Percentiles rank a stretch among this genome's conserved stretches.
Evolutionary conservation across 2,329 filamentous ascomycete species (phyloP).

Genomic region (Fusarium sublunatum): DNA sequence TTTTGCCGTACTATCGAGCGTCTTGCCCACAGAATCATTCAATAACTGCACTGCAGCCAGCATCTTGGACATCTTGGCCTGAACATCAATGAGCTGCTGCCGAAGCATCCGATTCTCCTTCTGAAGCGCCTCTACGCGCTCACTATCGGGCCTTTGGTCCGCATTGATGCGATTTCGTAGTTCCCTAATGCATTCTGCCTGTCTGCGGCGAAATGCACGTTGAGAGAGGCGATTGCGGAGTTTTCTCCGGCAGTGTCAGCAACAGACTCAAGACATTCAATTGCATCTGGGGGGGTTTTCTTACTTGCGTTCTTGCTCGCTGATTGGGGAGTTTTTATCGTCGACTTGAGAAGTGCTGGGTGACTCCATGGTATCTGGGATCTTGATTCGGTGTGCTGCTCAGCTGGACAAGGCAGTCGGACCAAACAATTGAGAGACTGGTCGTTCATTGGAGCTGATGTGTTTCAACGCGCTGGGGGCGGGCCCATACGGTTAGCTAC

Average conservation of each 20-base stretch:
- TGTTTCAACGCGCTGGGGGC: background rate
- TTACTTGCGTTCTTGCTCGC: conserved; percentile 30
- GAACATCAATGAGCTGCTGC: conserved; percentile 47
- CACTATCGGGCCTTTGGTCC: conserved; percentile 39
- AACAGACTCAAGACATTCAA: background rate
- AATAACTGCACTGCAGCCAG: conserved; percentile 43
- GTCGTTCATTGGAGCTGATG: conserved; percentile 5
- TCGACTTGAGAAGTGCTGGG: background rate
- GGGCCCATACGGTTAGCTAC: conserved; percentile 2
- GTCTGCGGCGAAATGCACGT: conserved; percentile 48
- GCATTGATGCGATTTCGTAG: conserved; percentile 40
- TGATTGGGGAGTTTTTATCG: conserved; percentile 4
- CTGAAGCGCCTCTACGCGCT: conserved; percentile 41
- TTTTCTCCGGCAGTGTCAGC: conserved; percentile 36
- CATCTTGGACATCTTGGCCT: conserved; percentile 42
- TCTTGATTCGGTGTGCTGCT: conserved; percentile 5
- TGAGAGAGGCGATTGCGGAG: conserved; percentile 50
- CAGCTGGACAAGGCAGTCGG: conserved; percentile 1
- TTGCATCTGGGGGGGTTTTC: background rate
- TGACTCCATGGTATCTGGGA: conserved; percentile 14
- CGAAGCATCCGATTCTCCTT: conserved; percentile 44
- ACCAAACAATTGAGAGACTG: background rate
- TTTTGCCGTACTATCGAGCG: conserved; percentile 35
- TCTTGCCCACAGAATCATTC: conserved; percentile 41
- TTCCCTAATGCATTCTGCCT: conserved; percentile 46